Evolutionary conservation across 169 alveolate genomes (phyloP).

Genomic region (Plasmodium knowlesi): DNA sequence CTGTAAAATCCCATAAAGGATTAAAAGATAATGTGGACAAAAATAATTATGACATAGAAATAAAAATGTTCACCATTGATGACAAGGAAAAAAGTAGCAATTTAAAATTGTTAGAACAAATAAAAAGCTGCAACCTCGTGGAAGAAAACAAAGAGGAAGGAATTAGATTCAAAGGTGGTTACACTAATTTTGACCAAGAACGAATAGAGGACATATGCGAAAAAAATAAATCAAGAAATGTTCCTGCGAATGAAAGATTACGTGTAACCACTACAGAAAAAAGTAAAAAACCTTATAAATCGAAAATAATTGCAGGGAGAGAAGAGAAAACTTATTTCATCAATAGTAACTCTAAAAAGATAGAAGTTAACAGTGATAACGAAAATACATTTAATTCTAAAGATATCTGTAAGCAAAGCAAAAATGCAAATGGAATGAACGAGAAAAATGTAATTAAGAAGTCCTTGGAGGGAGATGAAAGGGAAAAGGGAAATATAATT

Average conservation of each 20-base stretch:
- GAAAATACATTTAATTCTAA: slow-evolving; percentile 12
- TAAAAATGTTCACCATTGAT: slow-evolving; percentile 39
- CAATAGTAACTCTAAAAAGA: slow-evolving; percentile 2
- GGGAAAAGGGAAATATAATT: slow-evolving; percentile 22
- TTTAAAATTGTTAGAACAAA: slow-evolving; percentile 59
- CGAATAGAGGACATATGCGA: slow-evolving; percentile 6
- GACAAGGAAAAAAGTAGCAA: slow-evolving; percentile 34
- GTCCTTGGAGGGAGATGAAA: neutral
- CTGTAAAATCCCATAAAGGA: slow-evolving; percentile 2
- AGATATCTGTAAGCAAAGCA: slow-evolving; percentile 8
- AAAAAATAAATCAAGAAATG: slow-evolving; percentile 14
- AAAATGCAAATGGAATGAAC: neutral
- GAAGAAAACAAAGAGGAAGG: slow-evolving; percentile 4
- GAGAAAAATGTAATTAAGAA: neutral
- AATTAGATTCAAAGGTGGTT: neutral
- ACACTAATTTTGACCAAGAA: neutral
- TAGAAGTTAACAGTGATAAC: neutral
- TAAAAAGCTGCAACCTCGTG: slow-evolving; percentile 6
- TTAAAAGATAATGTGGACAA: slow-evolving; percentile 2
- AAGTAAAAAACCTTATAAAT: neutral
- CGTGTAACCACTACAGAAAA: slow-evolving; percentile 1
- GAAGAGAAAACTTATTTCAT: slow-evolving; percentile 2
- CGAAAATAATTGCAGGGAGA: slow-evolving; percentile 20
- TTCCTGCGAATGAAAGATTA: slow-evolving; percentile 2
- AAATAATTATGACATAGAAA: slow-evolving; percentile 24